Base-by-base conservation (phyloP, 2,329 filamentous ascomycete species). In the Colletotrichum sidae region DNA sequence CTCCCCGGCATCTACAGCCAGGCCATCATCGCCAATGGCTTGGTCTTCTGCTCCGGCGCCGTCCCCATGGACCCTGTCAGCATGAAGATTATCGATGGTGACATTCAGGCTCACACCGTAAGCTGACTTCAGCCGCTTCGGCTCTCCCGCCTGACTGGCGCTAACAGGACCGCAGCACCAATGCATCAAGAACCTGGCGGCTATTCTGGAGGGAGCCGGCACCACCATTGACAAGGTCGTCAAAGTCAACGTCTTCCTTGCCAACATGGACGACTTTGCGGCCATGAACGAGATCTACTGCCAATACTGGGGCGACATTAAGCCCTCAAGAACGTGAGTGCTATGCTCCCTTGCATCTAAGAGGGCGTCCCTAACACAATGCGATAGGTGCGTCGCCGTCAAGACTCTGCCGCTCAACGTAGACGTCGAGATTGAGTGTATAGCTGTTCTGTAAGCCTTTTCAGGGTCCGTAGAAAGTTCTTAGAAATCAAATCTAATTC, bases 221-320 rank as follows among this genome's bases (percentile, higher is more conserved):
- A 88, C 86, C 42, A 83, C 80, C 60, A 81, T 94, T 49, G 79
- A 83, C 49, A 88, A 88, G 73, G 88, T 92, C 25, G 88, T 93
- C 73, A 92, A 92, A 81, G 88, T 91, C 67, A 88, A 86, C 71
- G 88, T 93, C 71, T 93, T 93, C 82, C 81, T 93, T 56, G 84
- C 88, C 62, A 84, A 89, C 74, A 93, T 93, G 90, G 87, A 85
- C 68, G 84, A 93, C 77, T 93, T 93, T 74, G 86, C 83, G 41
- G 87, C 90, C 75, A 92, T 93, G 89, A 94, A 93, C 78, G 84
- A 85, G 71, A 85, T 90, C 53, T 93, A 92, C 73, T 86, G 85
- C 74, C 87, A 90, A 77, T 91, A 88, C 81, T 93, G 92, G 79
- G 80, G 78, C 17, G 78, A 82, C 8, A 74, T 80, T 38, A 83